These are phyloP conservation scores for Aspergillus udagawae DNA, from an alignment of 2,329 filamentous ascomycete species.

Conservation along the genomic window DNA sequence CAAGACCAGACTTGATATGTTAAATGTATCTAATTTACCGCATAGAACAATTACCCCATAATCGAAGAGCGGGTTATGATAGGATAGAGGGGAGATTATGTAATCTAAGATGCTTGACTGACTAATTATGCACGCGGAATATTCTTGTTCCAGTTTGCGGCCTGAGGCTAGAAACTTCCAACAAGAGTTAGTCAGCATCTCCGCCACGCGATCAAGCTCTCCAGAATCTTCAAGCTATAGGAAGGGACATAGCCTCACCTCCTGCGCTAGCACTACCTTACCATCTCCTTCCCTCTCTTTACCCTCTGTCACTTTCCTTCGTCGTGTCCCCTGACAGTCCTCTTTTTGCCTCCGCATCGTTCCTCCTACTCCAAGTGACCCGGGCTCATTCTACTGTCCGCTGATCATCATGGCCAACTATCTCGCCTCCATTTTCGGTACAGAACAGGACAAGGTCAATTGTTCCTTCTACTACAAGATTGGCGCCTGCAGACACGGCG, in stretches of 20 bases:
- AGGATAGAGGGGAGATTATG: background rate
- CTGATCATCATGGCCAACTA: conserved; percentile 79
- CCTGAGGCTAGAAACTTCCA: conserved; percentile 17
- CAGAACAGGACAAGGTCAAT: conserved; percentile 99
- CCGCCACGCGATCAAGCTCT: conserved; percentile 24
- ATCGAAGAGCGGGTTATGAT: background rate
- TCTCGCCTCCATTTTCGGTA: conserved; percentile 98
- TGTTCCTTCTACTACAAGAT: conserved; percentile 99
- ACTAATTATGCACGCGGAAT: background rate
- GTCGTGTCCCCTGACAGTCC: background rate
- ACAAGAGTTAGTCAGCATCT: conserved; percentile 23
- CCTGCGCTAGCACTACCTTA: conserved; percentile 10
- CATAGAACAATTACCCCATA: background rate
- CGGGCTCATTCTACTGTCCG: background rate
- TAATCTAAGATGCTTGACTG: background rate
- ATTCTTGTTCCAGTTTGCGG: conserved; percentile 1
- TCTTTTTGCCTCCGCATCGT: background rate
- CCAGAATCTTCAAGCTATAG: conserved; percentile 31
- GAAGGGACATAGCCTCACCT: background rate
- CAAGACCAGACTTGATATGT: background rate
- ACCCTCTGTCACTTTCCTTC: background rate
- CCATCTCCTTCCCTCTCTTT: background rate
- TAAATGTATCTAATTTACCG: background rate
- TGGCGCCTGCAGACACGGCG: conserved; percentile 95
- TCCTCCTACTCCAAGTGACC: background rate